phyloP scores from a whole-genome alignment of 2,329 filamentous ascomycete genomes.

The Beauveria caledonica region DNA sequence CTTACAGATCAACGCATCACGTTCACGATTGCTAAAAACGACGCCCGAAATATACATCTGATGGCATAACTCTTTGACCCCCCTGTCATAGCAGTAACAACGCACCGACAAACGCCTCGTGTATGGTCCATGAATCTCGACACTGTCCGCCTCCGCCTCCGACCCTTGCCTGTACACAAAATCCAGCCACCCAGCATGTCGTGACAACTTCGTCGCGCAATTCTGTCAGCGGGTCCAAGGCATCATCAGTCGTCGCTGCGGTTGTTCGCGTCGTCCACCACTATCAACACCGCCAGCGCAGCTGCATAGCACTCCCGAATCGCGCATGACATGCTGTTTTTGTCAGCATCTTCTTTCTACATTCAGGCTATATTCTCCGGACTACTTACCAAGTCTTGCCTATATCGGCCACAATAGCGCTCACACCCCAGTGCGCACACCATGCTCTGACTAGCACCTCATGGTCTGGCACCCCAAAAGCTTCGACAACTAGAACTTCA shows the following conservation, averaged over 20 bases:
- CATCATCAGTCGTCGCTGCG: neutral
- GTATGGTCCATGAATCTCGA: neutral
- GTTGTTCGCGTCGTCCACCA: conserved; percentile 41
- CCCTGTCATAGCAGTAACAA: neutral
- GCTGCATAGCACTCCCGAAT: conserved; percentile 70
- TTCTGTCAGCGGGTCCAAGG: neutral
- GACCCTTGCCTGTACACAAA: neutral
- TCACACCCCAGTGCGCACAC: conserved; percentile 69
- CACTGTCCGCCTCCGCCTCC: too few relatives aligned
- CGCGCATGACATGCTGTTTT: conserved; percentile 58
- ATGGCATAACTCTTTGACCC: neutral
- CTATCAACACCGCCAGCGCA: conserved; percentile 62
- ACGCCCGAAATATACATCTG: too few relatives aligned
- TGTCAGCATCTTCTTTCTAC: neutral
- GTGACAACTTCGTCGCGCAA: neutral
- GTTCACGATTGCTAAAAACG: neutral
- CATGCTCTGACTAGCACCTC: conserved; percentile 69
- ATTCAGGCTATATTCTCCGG: too few relatives aligned
- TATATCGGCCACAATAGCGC: conserved; percentile 61
- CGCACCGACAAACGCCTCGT: neutral
- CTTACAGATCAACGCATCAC: neutral
- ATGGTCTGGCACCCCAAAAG: conserved; percentile 65
- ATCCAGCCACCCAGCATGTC: too few relatives aligned
- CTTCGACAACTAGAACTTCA: conserved; percentile 62
- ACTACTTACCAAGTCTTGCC: conserved; percentile 53